Conservation (phyloP, 2,329 filamentous ascomycete genomes). For the Myriosclerotinia curreyana region DNA sequence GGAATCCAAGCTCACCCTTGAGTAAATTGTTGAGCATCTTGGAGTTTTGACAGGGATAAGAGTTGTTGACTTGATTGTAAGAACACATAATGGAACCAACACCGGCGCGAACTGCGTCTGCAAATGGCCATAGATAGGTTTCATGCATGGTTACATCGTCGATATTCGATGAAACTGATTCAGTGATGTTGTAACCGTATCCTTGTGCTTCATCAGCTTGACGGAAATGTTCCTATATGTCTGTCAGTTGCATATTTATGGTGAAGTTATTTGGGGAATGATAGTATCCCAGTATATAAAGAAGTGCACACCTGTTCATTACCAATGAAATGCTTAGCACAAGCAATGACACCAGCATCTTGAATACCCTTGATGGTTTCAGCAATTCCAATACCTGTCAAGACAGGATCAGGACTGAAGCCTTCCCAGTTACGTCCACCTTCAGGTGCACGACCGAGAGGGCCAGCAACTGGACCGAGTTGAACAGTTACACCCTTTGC, state of each 20-base stretch:
- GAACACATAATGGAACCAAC: slow-evolving; percentile 82
- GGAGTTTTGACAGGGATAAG: slow-evolving; percentile 76
- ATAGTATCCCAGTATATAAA: not conserved
- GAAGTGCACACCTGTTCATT: slow-evolving; percentile 64
- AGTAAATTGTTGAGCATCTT: slow-evolving; percentile 71
- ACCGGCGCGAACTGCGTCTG: slow-evolving; percentile 62
- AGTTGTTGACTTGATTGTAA: slow-evolving; percentile 81
- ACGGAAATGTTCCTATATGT: slow-evolving; percentile 52
- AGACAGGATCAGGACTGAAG: slow-evolving; percentile 65
- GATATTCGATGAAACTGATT: slow-evolving; percentile 54
- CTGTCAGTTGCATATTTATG: slow-evolving; percentile 43
- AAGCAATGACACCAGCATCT: slow-evolving; percentile 76
- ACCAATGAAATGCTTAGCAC: slow-evolving; percentile 68
- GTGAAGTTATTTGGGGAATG: not conserved
- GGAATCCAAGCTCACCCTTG: slow-evolving; percentile 77
- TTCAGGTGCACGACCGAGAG: slow-evolving; percentile 62
- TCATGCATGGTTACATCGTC: slow-evolving; percentile 61
- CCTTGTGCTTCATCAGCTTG: slow-evolving; percentile 45
- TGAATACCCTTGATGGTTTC: slow-evolving; percentile 79
- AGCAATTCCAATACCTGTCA: slow-evolving; percentile 69
- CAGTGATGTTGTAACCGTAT: slow-evolving; percentile 61
- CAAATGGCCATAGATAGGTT: slow-evolving; percentile 59
- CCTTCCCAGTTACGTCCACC: slow-evolving; percentile 70
- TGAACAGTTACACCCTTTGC: slow-evolving; percentile 73
- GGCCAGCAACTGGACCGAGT: slow-evolving; percentile 71